Evolutionary conservation across 2,329 filamentous ascomycete species (phyloP), one percentile per base, ranked within the genome.

Genomic region (Blumeriella jaapii): DNA sequence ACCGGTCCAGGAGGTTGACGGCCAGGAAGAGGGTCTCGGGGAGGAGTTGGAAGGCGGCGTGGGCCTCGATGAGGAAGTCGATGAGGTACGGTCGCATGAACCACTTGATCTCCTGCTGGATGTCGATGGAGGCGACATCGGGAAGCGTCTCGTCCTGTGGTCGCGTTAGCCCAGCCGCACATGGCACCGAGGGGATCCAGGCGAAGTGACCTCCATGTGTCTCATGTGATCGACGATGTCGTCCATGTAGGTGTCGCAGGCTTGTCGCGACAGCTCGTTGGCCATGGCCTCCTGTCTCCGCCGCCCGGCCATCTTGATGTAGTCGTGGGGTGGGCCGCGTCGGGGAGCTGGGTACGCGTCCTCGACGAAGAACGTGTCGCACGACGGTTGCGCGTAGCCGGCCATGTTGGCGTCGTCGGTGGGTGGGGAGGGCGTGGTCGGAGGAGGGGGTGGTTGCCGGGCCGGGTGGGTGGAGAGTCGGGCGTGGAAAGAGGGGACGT

Each of bases 31-130:
- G 72, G 1, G 91, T 98, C 59, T 95, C 86, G 25, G 91, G 89
- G 9, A 96, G 72, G 8, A 98, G 72, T 51, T 85, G 82, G 63
- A 96, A 98, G 42, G 89, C 89, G 48, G 84, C 82, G 56, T 98
- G 91, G 32, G 89, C 91, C 70, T 98, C 91, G 53, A 96, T 82
- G 49, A 98, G 74, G 63, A 98, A 98, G 65, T 98, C 91, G 57
- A 98, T 82, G 22, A 98, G 78, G 60, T 95, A 96, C 0, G 91
- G 91, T 53, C 91, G 71, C 91, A 98, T 98, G 64, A 93, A 96
- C 91, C 91, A 98, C 59, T 96, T 86, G 45, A 98, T 96, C 69
- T 98, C 91, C 48, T 87, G 86, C 63, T 98, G 91, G 61, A 96
- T 95, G 60, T 98, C 91, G 59, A 98, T 98, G 22, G 93, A 86